These are phyloP conservation scores for Vitis hybrid DNA, from an alignment of 177 flowering plant species.

Conservation along the genomic window DNA sequence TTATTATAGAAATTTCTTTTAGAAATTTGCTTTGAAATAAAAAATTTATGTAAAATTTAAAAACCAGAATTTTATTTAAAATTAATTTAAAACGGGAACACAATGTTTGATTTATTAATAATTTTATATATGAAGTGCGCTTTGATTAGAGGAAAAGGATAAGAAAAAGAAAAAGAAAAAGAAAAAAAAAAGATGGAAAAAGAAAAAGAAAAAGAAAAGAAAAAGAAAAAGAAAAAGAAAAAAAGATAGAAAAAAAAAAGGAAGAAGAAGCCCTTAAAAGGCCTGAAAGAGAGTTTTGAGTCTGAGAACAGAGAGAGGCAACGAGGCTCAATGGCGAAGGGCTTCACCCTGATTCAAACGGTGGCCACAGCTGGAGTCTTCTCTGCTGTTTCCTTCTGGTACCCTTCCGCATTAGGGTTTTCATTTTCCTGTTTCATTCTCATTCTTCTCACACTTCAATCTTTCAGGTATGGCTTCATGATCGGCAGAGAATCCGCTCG, in stretches of 20 bases:
- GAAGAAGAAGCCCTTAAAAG: neutral
- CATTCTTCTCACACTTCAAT: neutral
- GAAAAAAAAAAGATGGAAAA: too few species aligned
- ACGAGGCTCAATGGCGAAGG: conserved; percentile 44
- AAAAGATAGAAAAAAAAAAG: too few species aligned
- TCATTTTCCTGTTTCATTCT: neutral
- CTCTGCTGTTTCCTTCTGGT: conserved; percentile 80
- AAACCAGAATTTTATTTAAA: too few species aligned
- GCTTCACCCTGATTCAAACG: conserved; percentile 65
- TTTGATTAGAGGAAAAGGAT: neutral
- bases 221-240: too few species aligned
- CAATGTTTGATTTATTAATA: too few species aligned
- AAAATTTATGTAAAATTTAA: too few species aligned
- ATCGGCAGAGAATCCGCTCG: conserved; percentile 88
- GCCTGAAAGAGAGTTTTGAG: neutral
- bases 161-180: too few species aligned
- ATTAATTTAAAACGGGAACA: too few species aligned
- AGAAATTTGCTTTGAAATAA: too few species aligned
- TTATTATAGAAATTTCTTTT: too few species aligned
- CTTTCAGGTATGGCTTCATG: conserved; percentile 86
- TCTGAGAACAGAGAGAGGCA: neutral
- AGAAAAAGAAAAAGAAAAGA: too few species aligned
- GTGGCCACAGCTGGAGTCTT: conserved; percentile 66
- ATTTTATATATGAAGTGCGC: neutral
- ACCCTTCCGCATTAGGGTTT: neutral